Evolutionary conservation across 768 basidiomycete species (phyloP).

Genomic region (Boletales sp.): DNA sequence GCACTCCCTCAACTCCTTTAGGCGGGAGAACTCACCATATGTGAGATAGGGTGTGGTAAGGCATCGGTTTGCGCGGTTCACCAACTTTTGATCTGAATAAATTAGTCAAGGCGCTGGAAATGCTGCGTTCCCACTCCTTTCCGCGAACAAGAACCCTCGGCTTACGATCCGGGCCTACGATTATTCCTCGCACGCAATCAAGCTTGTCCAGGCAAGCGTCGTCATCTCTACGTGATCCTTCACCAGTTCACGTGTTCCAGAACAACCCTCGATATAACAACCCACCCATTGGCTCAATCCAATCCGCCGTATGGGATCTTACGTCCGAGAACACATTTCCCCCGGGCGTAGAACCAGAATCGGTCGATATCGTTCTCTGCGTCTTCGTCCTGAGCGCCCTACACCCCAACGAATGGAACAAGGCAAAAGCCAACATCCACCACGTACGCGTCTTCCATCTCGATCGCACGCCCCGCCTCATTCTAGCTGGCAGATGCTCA

Average conservation of each 20-base stretch:
- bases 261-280: conserved; percentile 65
- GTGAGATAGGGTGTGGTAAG: conserved; percentile 90
- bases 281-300: conserved; percentile 67
- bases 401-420: conserved; percentile 89
- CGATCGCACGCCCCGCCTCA: background rate
- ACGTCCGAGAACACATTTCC: conserved; percentile 61
- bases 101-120: conserved; percentile 79
- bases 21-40: conserved; percentile 75
- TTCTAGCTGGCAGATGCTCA: conserved; percentile 62
- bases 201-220: conserved; percentile 73
- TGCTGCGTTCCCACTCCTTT: conserved; percentile 83
- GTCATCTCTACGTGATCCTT: background rate
- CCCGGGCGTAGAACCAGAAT: conserved; percentile 54
- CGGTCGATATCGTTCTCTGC: conserved; percentile 87
- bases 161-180: conserved; percentile 81
- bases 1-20: conserved; percentile 28
- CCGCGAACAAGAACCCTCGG: conserved; percentile 77
- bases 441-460: conserved; percentile 43
- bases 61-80: background rate
- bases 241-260: conserved; percentile 34
- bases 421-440: conserved; percentile 77
- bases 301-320: conserved; percentile 89
- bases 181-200: conserved; percentile 85
- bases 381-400: conserved; percentile 94
- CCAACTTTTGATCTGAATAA: background rate